phyloP scores from a whole-genome alignment of 129 eudicot species.

The Scalesia atractyloides region DNA sequence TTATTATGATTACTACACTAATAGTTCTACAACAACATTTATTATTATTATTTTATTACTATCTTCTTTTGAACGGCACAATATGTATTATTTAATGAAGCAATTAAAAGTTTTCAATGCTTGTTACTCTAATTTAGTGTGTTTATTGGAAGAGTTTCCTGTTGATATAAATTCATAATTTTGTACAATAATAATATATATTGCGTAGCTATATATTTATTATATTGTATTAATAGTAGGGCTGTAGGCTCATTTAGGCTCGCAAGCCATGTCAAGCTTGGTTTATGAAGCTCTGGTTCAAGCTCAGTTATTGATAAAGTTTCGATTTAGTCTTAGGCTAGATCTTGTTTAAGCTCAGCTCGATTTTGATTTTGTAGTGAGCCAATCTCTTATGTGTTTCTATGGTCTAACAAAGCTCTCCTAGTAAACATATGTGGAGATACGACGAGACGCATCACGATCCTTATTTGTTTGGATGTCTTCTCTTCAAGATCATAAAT shows the following conservation, averaged over 20 bases:
- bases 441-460: not conserved
- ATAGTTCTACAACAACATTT: no score
- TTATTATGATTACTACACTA: no score
- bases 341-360: not conserved
- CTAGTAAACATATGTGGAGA: constrained; percentile 11
- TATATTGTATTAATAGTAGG: not conserved
- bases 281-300: no score
- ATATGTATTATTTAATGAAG: no score
- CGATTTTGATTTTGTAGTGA: not conserved
- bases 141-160: not conserved
- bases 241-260: not conserved
- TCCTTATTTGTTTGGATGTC: not conserved
- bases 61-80: no score
- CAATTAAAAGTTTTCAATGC: no score
- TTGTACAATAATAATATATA: not conserved
- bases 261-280: not conserved
- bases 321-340: not conserved
- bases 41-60: not conserved
- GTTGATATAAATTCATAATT: not conserved
- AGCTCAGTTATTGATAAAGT: no score
- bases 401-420: constrained; percentile 20
- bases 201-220: not conserved
- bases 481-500: constrained; percentile 20
- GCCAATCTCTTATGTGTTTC: not conserved
- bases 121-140: not conserved